Conservation (phyloP, 2,329 filamentous ascomycete genomes). For the Dothideomycetes sp. region DNA sequence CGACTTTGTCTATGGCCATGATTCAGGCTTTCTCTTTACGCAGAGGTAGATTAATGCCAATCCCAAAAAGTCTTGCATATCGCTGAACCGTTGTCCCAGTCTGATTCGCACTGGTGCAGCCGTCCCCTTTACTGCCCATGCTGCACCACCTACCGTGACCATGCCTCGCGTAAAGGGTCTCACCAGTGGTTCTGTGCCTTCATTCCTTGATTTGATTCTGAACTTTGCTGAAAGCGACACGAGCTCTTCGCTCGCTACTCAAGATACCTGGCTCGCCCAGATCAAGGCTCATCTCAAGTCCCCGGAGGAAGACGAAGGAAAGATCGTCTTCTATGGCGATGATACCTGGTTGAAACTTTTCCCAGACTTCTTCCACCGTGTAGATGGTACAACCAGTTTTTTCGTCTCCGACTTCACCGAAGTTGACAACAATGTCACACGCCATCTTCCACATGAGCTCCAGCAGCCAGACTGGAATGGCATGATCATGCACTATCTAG, state of each 20-base stretch:
- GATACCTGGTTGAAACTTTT: constrained; percentile 98
- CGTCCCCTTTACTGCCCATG: constrained; percentile 88
- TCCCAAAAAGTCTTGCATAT: not conserved
- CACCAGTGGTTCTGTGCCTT: constrained; percentile 95
- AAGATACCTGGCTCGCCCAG: constrained; percentile 95
- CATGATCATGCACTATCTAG: constrained; percentile 91
- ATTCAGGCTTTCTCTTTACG: constrained; percentile 76
- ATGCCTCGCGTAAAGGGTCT: constrained; percentile 98
- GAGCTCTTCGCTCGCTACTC: constrained; percentile 71
- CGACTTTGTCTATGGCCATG: constrained; percentile 80
- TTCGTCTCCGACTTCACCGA: constrained; percentile 98
- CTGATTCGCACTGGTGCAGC: constrained; percentile 75
- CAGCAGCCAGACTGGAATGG: constrained; percentile 74
- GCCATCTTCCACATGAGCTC: constrained; percentile 72
- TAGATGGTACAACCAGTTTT: constrained; percentile 93
- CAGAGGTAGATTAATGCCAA: constrained; percentile 53
- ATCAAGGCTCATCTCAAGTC: constrained; percentile 44
- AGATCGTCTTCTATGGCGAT: constrained; percentile 89
- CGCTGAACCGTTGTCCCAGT: constrained; percentile 31
- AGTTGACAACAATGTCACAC: constrained; percentile 94
- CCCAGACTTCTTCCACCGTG: constrained; percentile 72
- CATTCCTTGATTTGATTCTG: constrained; percentile 90
- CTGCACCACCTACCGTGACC: constrained; percentile 91
- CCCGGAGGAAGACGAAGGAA: constrained; percentile 37
- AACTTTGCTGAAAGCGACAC: constrained; percentile 95